A percentile compares a stretch with the other conserved stretches of the same genome.
Evolutionary conservation across 2,329 filamentous ascomycete genomes (phyloP).

Genomic region (Macroventuria anomochaeta): DNA sequence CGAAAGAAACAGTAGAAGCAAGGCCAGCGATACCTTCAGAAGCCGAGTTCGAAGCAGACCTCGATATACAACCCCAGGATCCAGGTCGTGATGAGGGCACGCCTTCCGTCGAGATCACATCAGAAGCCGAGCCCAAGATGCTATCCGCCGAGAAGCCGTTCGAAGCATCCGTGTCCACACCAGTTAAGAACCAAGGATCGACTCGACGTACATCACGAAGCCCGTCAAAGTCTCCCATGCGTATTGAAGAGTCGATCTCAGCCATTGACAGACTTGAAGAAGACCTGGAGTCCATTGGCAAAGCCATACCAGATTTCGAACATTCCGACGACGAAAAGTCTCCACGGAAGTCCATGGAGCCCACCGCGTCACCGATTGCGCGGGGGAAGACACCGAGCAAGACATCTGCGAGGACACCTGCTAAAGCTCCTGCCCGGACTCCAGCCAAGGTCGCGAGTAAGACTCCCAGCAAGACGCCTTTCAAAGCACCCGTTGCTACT

Average conservation of each 20-base stretch:
- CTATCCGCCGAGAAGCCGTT: slow-evolving; percentile 35
- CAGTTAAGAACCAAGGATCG: slow-evolving; percentile 28
- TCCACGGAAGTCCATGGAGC: slow-evolving; percentile 26
- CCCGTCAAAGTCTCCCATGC: slow-evolving; percentile 42
- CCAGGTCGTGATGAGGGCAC: neutral
- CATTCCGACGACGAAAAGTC: slow-evolving; percentile 41
- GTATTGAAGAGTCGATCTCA: slow-evolving; percentile 56
- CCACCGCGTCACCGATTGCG: slow-evolving; percentile 10
- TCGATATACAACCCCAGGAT: neutral
- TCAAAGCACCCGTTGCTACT: neutral
- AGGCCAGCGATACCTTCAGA: slow-evolving; percentile 2
- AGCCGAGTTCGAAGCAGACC: slow-evolving; percentile 8
- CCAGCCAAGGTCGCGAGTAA: neutral
- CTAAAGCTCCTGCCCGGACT: neutral
- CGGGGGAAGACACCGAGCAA: slow-evolving; percentile 14
- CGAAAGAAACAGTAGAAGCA: neutral
- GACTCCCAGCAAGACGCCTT: neutral
- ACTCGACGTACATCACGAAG: slow-evolving; percentile 33
- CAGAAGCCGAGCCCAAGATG: slow-evolving; percentile 40
- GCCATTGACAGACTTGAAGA: slow-evolving; percentile 61
- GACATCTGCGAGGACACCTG: neutral
- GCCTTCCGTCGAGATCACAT: slow-evolving; percentile 29
- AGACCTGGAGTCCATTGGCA: slow-evolving; percentile 56
- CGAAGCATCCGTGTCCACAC: slow-evolving; percentile 30
- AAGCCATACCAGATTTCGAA: slow-evolving; percentile 47